These are phyloP conservation scores for Noccaea caerulescens DNA, from an alignment of 345 rosid genomes.

Conservation along the genomic window DNA sequence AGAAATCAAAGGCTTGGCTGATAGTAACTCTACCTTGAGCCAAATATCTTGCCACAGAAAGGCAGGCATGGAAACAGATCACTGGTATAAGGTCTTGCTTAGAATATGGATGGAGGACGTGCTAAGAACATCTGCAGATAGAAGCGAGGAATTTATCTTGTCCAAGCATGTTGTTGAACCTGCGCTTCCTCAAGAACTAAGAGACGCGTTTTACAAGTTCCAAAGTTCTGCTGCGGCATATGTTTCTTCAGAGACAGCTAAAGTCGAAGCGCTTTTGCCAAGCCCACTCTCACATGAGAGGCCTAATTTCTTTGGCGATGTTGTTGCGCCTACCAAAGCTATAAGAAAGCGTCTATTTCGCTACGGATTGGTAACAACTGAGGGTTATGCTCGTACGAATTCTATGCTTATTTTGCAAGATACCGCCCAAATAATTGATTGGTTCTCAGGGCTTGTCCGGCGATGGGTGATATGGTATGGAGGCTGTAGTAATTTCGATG, in stretches of 20 bases:
- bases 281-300: slow-evolving; percentile 46
- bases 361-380: slow-evolving; percentile 67
- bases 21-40: slow-evolving; percentile 63
- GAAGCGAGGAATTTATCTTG: slow-evolving; percentile 65
- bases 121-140: slow-evolving; percentile 51
- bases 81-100: slow-evolving; percentile 77
- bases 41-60: slow-evolving; percentile 73
- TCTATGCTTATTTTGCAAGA: slow-evolving; percentile 71
- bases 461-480: slow-evolving; percentile 80
- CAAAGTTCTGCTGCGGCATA: slow-evolving; percentile 64
- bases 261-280: slow-evolving; percentile 62
- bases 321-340: slow-evolving; percentile 66
- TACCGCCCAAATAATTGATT: slow-evolving; percentile 67
- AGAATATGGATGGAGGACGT: slow-evolving; percentile 78
- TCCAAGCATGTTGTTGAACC: slow-evolving; percentile 76
- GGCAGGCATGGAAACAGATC: slow-evolving; percentile 91
- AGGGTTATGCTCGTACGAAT: slow-evolving; percentile 61
- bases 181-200: slow-evolving; percentile 72
- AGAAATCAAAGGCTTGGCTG: slow-evolving; percentile 79
- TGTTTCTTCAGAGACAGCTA: slow-evolving; percentile 74
- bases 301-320: slow-evolving; percentile 51
- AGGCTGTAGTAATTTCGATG: slow-evolving; percentile 67
- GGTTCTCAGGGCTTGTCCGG: slow-evolving; percentile 72
- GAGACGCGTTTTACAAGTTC: slow-evolving; percentile 75
- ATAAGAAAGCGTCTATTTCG: slow-evolving; percentile 73